Evolutionary conservation across 176 grass and related monocot genomes (phyloP).

Genomic region (Ensete ventricosum): DNA sequence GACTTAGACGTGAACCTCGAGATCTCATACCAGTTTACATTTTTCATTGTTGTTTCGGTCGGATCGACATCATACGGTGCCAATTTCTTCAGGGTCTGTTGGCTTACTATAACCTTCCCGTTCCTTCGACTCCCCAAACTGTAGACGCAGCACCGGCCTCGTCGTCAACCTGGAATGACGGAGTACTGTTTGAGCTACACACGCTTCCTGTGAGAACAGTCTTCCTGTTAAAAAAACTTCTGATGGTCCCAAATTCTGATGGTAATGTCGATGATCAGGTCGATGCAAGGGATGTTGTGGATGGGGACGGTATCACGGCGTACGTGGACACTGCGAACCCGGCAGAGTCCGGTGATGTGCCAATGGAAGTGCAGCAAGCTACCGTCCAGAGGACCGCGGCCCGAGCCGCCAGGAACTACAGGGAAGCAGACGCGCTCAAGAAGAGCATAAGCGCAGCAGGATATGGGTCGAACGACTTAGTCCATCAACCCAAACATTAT

Average conservation of each 20-base stretch:
- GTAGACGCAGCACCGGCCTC: slow-evolving; percentile 1
- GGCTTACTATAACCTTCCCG: slow-evolving; percentile 30
- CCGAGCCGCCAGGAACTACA: slow-evolving; percentile 15
- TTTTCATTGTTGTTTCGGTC: too few species aligned
- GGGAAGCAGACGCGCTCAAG: slow-evolving; percentile 15
- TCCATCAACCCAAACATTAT: neutral
- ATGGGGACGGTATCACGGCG: slow-evolving; percentile 49
- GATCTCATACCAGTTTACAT: neutral
- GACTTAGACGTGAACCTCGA: neutral
- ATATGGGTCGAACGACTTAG: slow-evolving; percentile 25
- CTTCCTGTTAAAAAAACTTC: neutral
- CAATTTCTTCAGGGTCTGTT: slow-evolving; percentile 33
- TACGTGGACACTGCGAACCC: slow-evolving; percentile 36
- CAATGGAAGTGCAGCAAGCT: slow-evolving; percentile 27
- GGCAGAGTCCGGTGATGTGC: slow-evolving; percentile 9
- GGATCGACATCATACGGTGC: neutral
- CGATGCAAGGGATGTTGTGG: slow-evolving; percentile 26
- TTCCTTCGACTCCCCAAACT: neutral
- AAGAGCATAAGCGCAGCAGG: slow-evolving; percentile 22
- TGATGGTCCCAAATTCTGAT: neutral
- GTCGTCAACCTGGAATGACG: slow-evolving; percentile 14
- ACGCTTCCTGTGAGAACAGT: slow-evolving; percentile 30
- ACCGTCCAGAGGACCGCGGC: slow-evolving; percentile 28
- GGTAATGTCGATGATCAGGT: slow-evolving; percentile 20
- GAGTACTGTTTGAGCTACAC: slow-evolving; percentile 29